phyloP scores from a whole-genome alignment of 192 early-diverging fungal species.

The Coemansia sp. region DNA sequence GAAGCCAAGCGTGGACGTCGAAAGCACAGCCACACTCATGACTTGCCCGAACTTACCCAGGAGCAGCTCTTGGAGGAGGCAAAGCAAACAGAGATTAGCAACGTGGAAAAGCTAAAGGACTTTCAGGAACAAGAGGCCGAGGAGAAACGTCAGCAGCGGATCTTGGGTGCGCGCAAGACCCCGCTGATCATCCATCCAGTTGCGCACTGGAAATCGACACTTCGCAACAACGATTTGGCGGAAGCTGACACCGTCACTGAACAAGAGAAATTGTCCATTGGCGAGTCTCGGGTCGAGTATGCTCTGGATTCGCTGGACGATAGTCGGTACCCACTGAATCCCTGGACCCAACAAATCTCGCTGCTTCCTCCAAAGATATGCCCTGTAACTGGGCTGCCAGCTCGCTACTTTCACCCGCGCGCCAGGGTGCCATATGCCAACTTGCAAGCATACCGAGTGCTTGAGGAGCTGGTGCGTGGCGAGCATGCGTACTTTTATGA shows the following conservation, averaged over 20 bases:
- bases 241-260: background rate
- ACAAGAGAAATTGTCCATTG: background rate
- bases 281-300: slow-evolving; percentile 17
- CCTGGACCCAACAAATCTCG: slow-evolving; percentile 18
- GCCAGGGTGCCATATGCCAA: slow-evolving; percentile 51
- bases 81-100: slow-evolving; percentile 43
- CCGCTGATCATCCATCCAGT: slow-evolving; percentile 48
- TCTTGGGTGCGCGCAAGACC: slow-evolving; percentile 22
- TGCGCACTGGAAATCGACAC: slow-evolving; percentile 36
- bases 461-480: slow-evolving; percentile 47
- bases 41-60: slow-evolving; percentile 32
- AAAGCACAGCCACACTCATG: background rate
- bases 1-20: slow-evolving; percentile 29
- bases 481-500: slow-evolving; percentile 43
- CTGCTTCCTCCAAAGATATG: slow-evolving; percentile 34
- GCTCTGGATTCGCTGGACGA: slow-evolving; percentile 33
- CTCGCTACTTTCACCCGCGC: slow-evolving; percentile 48
- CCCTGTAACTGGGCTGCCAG: slow-evolving; percentile 45
- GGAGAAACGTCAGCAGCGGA: slow-evolving; percentile 33
- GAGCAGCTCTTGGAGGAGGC: slow-evolving; percentile 54
- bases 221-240: background rate
- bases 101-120: slow-evolving; percentile 31
- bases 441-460: slow-evolving; percentile 34
- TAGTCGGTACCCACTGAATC: slow-evolving; percentile 31
- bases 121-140: slow-evolving; percentile 48